phyloP scores from a whole-genome alignment of 225 moss, liverwort and hornwort genomes.

The Physcomitrellopsis africana region DNA sequence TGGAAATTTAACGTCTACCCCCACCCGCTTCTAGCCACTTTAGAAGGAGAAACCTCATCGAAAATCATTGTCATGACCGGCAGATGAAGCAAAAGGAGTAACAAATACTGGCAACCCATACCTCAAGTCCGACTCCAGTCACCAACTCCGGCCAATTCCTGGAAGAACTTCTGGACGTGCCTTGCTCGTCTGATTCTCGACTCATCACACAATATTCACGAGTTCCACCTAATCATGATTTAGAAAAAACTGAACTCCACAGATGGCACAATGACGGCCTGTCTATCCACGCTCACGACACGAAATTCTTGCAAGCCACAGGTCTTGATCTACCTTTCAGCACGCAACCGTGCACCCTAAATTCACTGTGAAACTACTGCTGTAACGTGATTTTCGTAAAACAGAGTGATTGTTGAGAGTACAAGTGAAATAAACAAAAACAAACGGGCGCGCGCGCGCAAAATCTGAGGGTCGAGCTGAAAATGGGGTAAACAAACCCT shows the following conservation, averaged over 20 bases:
- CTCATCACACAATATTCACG: constrained; percentile 30
- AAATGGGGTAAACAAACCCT: too few species aligned
- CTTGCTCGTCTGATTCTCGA: constrained; percentile 34
- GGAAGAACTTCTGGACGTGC: constrained; percentile 32
- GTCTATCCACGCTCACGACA: too few species aligned
- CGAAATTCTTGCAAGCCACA: too few species aligned
- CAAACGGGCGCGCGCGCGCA: too few species aligned
- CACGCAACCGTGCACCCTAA: too few species aligned
- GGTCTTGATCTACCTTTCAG: too few species aligned
- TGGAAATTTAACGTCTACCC: constrained; percentile 40
- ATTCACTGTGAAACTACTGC: too few species aligned
- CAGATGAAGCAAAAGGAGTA: constrained; percentile 61
- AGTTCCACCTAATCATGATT: constrained; percentile 31
- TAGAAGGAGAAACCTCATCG: constrained; percentile 41
- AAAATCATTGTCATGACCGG: constrained; percentile 42
- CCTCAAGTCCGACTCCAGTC: constrained; percentile 73
- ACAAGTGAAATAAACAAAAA: too few species aligned
- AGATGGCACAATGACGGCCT: too few species aligned
- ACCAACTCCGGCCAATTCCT: constrained; percentile 39
- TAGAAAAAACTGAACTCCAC: constrained; percentile 23
- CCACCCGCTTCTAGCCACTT: constrained; percentile 45
- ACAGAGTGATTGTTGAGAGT: too few species aligned
- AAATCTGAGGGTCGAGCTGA: too few species aligned
- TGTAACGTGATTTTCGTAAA: too few species aligned
- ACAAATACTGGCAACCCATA: constrained; percentile 79